A percentile compares a stretch with the other conserved stretches of the same genome.
phyloP scores from a whole-genome alignment of 164 flowering plant genomes.

The Amborella trichopoda region DNA sequence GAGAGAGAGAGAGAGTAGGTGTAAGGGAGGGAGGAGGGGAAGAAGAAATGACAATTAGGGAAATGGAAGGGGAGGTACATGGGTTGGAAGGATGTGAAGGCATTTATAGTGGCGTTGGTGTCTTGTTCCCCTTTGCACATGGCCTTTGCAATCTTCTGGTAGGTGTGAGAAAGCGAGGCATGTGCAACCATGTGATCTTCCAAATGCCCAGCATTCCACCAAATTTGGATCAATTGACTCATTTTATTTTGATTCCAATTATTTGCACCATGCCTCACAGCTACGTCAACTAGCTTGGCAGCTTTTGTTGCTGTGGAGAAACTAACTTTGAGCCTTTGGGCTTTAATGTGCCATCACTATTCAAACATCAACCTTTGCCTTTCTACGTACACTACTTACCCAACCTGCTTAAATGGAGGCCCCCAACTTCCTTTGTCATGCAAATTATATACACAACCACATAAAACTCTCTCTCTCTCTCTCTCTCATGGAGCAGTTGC shows the following conservation, averaged over 20 bases:
- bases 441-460: too few relatives aligned
- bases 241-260: neutral
- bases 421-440: neutral
- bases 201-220: too few relatives aligned
- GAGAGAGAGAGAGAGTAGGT: neutral
- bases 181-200: constrained; percentile 32
- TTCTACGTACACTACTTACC: neutral
- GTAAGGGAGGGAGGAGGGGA: neutral
- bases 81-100: constrained; percentile 18
- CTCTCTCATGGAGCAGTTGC: constrained; percentile 8
- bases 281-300: too few relatives aligned
- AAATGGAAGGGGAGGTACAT: neutral
- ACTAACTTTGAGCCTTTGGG: too few relatives aligned
- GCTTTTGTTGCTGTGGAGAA: too few relatives aligned
- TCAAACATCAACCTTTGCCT: neutral
- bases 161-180: constrained; percentile 17
- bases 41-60: neutral
- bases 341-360: too few relatives aligned
- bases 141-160: constrained; percentile 13
- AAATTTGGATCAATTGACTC: constrained; percentile 1
- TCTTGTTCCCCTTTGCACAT: constrained; percentile 27
- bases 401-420: neutral
- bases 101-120: constrained; percentile 23
- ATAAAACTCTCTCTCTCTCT: too few relatives aligned
- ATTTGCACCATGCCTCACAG: too few relatives aligned